Evolutionary conservation across 2,329 filamentous ascomycete species (phyloP).

Genomic region (Trichophaea hybrida): DNA sequence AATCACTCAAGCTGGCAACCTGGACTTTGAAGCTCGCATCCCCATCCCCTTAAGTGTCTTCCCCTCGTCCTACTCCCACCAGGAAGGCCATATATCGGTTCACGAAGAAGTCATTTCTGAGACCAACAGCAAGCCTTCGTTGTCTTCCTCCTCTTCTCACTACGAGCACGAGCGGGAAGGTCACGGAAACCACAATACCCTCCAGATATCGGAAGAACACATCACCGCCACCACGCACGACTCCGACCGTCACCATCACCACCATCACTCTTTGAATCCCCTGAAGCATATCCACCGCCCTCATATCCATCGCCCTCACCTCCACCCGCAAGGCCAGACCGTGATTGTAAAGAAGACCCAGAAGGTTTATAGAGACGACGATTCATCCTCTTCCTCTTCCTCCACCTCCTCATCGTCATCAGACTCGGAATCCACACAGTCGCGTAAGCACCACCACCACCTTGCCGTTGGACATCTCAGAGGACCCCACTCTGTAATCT

Average conservation of each 20-base stretch:
- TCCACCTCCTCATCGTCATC: background rate
- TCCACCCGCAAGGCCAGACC: slow-evolving; percentile 31
- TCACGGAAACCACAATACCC: slow-evolving; percentile 12
- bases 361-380: slow-evolving; percentile 23
- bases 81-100: slow-evolving; percentile 30
- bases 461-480: slow-evolving; percentile 12
- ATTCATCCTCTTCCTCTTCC: slow-evolving; percentile 15
- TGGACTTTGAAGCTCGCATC: slow-evolving; percentile 99
- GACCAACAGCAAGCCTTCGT: slow-evolving; percentile 16
- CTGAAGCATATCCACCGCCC: slow-evolving; percentile 41
- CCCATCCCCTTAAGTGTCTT: slow-evolving; percentile 99
- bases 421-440: background rate
- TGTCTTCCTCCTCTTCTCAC: slow-evolving; percentile 11
- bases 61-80: slow-evolving; percentile 79
- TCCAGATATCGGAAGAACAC: slow-evolving; percentile 1
- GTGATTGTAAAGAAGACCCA: slow-evolving; percentile 15
- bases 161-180: slow-evolving; percentile 17
- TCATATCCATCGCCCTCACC: slow-evolving; percentile 32
- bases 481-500: slow-evolving; percentile 1
- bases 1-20: slow-evolving; percentile 61
- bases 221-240: background rate
- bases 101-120: slow-evolving; percentile 32
- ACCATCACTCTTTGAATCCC: slow-evolving; percentile 8
- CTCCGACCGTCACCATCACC: background rate
- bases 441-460: slow-evolving; percentile 21